Evolutionary conservation across 192 early-diverging fungal genomes (phyloP).

Genomic region (Backusella psychrophila): DNA sequence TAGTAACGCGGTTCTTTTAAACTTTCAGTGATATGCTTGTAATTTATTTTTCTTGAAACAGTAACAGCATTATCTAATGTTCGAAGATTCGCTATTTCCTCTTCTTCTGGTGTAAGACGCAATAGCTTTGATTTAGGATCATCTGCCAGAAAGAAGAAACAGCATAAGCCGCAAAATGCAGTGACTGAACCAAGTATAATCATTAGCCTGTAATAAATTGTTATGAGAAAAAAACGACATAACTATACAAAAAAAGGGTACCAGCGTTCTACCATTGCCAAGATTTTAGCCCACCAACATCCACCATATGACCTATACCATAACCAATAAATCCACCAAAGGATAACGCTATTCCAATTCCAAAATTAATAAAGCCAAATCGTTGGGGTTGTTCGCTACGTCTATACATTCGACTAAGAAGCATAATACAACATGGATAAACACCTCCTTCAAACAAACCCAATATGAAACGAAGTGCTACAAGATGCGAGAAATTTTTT

Average conservation of each 20-base stretch:
- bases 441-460: slow-evolving; percentile 31
- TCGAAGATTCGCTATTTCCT: not conserved
- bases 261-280: slow-evolving; percentile 28
- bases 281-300: not conserved
- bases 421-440: slow-evolving; percentile 15
- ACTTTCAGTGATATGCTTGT: slow-evolving; percentile 18
- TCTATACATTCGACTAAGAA: slow-evolving; percentile 23
- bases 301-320: slow-evolving; percentile 21
- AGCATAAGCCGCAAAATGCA: slow-evolving; percentile 8
- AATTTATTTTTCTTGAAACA: slow-evolving; percentile 11
- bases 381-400: slow-evolving; percentile 10
- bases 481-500: slow-evolving; percentile 15
- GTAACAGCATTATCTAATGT: slow-evolving; percentile 24
- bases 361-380: slow-evolving; percentile 14
- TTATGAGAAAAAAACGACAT: not conserved
- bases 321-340: slow-evolving; percentile 29
- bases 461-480: slow-evolving; percentile 18
- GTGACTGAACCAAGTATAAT: slow-evolving; percentile 30
- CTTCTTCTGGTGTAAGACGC: not conserved
- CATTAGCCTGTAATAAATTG: slow-evolving; percentile 7
- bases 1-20: slow-evolving; percentile 22
- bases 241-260: too few species aligned
- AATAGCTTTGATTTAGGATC: slow-evolving; percentile 3
- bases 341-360: slow-evolving; percentile 14
- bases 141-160: slow-evolving; percentile 23